phyloP scores from a whole-genome alignment of 164 flowering plant genomes.

The Stephania cephalantha region DNA sequence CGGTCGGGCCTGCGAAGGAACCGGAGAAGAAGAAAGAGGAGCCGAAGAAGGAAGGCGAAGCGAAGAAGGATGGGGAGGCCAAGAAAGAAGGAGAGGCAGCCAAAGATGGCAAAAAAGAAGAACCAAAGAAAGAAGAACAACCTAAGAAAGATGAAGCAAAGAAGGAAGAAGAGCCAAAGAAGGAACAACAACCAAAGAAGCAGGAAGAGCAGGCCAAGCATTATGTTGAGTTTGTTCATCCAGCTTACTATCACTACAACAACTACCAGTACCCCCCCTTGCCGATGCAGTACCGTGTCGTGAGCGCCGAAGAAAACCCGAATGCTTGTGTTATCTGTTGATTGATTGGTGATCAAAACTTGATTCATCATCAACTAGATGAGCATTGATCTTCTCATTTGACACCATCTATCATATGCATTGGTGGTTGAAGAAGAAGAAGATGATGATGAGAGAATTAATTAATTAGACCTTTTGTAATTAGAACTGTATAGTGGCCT shows the following conservation, averaged over 20 bases:
- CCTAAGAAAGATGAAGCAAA: slow-evolving; percentile 20
- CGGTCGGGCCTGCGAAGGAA: slow-evolving; percentile 56
- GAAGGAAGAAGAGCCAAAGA: slow-evolving; percentile 17
- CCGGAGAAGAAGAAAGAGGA: slow-evolving; percentile 48
- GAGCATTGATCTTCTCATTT: not conserved
- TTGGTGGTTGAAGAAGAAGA: slow-evolving; percentile 4
- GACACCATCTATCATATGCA: not conserved
- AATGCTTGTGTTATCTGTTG: slow-evolving; percentile 66
- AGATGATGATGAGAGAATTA: not conserved
- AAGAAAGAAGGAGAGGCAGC: slow-evolving; percentile 18
- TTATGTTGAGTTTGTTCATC: slow-evolving; percentile 37
- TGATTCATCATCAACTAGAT: not conserved
- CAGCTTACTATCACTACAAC: slow-evolving; percentile 17
- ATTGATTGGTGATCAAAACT: not conserved
- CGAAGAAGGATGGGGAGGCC: slow-evolving; percentile 14
- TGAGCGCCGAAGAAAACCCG: slow-evolving; percentile 72
- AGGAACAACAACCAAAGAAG: not conserved
- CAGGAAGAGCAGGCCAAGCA: slow-evolving; percentile 21
- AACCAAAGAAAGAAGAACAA: slow-evolving; percentile 17
- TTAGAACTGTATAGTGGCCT: not conserved
- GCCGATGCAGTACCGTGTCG: slow-evolving; percentile 45
- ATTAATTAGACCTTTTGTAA: not conserved
- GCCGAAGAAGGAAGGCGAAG: slow-evolving; percentile 21
- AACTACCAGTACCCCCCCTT: slow-evolving; percentile 56
- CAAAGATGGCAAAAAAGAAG: slow-evolving; percentile 15